phyloP scores from a whole-genome alignment of 257 asterid species.

The Plantago major region DNA sequence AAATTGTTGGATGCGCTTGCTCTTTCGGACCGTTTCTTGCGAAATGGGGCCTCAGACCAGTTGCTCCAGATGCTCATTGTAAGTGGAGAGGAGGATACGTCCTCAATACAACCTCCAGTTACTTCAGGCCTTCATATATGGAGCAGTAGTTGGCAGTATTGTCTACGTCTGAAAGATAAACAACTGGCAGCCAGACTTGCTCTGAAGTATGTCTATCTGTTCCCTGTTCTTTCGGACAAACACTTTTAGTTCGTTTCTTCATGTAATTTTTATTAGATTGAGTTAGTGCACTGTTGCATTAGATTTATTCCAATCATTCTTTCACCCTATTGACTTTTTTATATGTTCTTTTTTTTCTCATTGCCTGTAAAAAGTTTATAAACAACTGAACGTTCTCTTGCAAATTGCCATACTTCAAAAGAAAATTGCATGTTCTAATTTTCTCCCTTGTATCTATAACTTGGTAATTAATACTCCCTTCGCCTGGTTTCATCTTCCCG shows the following conservation, averaged over 20 bases:
- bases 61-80: slow-evolving; percentile 76
- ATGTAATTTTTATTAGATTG: too few species aligned
- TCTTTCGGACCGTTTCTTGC: slow-evolving; percentile 90
- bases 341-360: not conserved
- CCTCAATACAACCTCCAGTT: slow-evolving; percentile 45
- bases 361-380: not conserved
- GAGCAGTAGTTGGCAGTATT: slow-evolving; percentile 95
- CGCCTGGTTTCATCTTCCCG: too few species aligned
- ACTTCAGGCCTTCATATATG: slow-evolving; percentile 49
- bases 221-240: slow-evolving; percentile 17
- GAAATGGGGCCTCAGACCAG: slow-evolving; percentile 84
- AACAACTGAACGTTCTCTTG: not conserved
- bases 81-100: slow-evolving; percentile 53
- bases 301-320: too few species aligned
- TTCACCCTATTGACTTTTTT: too few species aligned
- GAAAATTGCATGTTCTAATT: slow-evolving; percentile 12
- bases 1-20: slow-evolving; percentile 92
- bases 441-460: slow-evolving; percentile 12
- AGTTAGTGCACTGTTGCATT: too few species aligned
- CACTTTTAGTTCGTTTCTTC: not conserved
- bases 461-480: slow-evolving; percentile 14
- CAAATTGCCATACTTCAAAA: not conserved
- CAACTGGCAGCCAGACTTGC: slow-evolving; percentile 83
- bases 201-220: slow-evolving; percentile 59
- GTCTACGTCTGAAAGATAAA: slow-evolving; percentile 86